These are phyloP conservation scores for Phyllosticta ampelicida DNA, from an alignment of 2,329 filamentous ascomycete genomes.

Conservation along the genomic window DNA sequence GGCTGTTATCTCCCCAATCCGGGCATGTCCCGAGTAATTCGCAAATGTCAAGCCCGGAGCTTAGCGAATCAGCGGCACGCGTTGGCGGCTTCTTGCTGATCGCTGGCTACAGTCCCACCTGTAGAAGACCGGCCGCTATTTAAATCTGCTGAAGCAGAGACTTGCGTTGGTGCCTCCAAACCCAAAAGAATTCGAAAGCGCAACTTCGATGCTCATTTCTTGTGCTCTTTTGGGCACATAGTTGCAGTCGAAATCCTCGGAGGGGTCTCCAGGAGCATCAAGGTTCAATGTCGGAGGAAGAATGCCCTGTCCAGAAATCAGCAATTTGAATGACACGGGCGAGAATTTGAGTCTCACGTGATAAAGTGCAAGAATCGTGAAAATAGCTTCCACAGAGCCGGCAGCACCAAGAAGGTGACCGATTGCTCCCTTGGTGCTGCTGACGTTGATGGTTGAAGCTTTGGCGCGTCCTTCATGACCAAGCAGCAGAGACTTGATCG, in stretches of 20 bases:
- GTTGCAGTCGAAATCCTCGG: conserved; percentile 65
- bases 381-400: conserved; percentile 81
- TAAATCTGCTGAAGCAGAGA: conserved; percentile 57
- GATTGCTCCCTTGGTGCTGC: conserved; percentile 86
- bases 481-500: conserved; percentile 67
- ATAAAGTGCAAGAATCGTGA: conserved; percentile 66
- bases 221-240: conserved; percentile 68
- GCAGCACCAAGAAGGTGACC: conserved; percentile 88
- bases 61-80: background rate
- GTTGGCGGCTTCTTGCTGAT: background rate
- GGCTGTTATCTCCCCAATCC: conserved; percentile 6
- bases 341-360: conserved; percentile 50
- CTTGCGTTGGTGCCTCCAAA: conserved; percentile 96
- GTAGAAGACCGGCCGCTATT: background rate
- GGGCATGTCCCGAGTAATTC: conserved; percentile 5
- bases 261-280: conserved; percentile 46
- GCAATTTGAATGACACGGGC: background rate
- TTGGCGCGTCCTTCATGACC: conserved; percentile 55
- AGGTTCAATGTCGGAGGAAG: conserved; percentile 86
- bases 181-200: conserved; percentile 90
- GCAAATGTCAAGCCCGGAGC: background rate
- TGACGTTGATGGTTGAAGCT: conserved; percentile 63
- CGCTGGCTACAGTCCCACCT: background rate
- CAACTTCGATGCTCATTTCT: conserved; percentile 48
- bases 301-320: conserved; percentile 46